phyloP scores from a whole-genome alignment of 768 basidiomycete species.

The Tulasnella sp. region DNA sequence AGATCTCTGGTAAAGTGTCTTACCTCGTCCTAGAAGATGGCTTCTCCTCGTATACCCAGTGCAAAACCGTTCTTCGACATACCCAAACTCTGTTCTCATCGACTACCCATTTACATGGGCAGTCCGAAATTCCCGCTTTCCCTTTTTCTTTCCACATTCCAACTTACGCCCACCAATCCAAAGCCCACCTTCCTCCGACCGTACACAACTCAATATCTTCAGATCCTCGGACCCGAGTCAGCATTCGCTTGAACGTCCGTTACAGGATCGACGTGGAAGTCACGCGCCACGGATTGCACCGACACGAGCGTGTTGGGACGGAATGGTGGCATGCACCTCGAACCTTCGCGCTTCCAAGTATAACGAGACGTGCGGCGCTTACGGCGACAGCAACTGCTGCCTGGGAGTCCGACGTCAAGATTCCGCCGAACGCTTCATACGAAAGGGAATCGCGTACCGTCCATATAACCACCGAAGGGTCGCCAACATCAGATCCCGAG shows the following conservation, averaged over 20 bases:
- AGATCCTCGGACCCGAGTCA: background rate
- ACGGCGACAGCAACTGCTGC: background rate
- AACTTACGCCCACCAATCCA: background rate
- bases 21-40: background rate
- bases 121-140: background rate
- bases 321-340: background rate
- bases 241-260: background rate
- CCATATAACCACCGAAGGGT: background rate
- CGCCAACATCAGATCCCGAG: background rate
- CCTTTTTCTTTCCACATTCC: constrained; percentile 2
- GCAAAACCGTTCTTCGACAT: background rate
- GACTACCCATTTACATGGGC: background rate
- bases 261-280: background rate
- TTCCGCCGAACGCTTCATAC: background rate
- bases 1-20: constrained; percentile 2
- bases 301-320: background rate
- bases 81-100: background rate
- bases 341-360: background rate
- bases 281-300: background rate
- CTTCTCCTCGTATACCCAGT: background rate
- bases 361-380: background rate
- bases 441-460: background rate
- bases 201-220: background rate
- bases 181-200: background rate
- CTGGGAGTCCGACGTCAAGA: background rate